Conservation (phyloP, 2,329 filamentous ascomycete genomes). For the Arachnopeziza araneosa region DNA sequence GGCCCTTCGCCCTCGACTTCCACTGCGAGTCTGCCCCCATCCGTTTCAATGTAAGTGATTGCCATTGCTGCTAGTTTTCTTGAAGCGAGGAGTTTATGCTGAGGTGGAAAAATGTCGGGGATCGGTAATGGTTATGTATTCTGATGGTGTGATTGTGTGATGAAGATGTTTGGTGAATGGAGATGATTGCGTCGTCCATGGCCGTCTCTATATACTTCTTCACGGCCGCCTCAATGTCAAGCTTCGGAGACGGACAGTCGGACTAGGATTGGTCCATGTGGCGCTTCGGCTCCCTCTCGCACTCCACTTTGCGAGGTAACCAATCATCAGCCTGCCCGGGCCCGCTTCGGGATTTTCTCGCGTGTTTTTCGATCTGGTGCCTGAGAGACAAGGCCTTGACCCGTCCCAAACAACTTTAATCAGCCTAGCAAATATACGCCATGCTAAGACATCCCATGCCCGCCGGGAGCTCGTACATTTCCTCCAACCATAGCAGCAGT, state of each 20-base stretch:
- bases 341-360: too few species aligned
- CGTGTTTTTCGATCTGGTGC: too few species aligned
- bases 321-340: too few species aligned
- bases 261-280: neutral
- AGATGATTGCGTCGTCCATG: neutral
- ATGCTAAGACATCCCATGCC: too few species aligned
- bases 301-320: too few species aligned
- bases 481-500: too few species aligned
- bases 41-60: neutral
- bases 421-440: too few species aligned
- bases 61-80: neutral
- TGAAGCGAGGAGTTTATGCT: neutral
- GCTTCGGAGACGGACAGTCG: neutral
- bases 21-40: conserved; percentile 4
- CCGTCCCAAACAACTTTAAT: too few species aligned
- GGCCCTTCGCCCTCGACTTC: conserved; percentile 5
- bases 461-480: too few species aligned
- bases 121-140: neutral
- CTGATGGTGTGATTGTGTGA: neutral
- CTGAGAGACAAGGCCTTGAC: too few species aligned
- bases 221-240: neutral
- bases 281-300: neutral
- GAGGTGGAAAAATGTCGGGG: neutral
- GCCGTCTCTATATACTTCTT: neutral
- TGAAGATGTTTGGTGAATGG: neutral